Base-by-base conservation (phyloP, 164 flowering plant species). In the Dillenia turbinata region DNA sequence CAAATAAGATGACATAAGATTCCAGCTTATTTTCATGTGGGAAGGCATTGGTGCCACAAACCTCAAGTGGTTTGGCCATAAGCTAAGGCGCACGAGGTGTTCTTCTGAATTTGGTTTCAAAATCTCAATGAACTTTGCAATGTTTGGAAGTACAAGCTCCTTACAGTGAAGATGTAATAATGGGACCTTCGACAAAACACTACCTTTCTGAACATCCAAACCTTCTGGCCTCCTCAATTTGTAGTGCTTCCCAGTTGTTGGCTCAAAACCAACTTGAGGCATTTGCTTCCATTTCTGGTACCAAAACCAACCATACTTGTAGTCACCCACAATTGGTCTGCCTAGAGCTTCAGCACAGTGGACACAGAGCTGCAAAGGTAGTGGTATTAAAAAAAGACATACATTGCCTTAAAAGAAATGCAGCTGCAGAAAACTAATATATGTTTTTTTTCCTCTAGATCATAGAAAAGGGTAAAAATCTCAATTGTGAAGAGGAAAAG, bases 1-100 rank as follows among this genome's bases (percentile, higher is more conserved):
- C 45, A 92, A 69, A 70, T 83, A 90, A 13, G 98, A 92, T 40
- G 98, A 88, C 97, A 90, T 93, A 33, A 93, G 81, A 71, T 90
- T 89, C 97, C 97, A 93, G 75, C 96, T 90, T 24, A 93, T 90
- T 76, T 81, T 88, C 97, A 93, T 93, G 72, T 88, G 97, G 44
- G 86, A 76, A 15, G 98, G 91, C 97, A 90, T 90, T 7, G 84
- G 61, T 44, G 89, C 96, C 44, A 93, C 95, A 69, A 93, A 88
- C 33, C 95, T 81, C 40, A 88, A 87, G 40, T 85, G 57, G 71
- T 90, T 89, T 3, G 78, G 79, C 58, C 79, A 81, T 0, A 69
- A 51, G 47, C 73, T 67, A 49, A 67, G 43, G 51, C 52, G 59
- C 0, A 57, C 56, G 2, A 48, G 17, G 44, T 59, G 19, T 16